Evolutionary conservation across 2,329 filamentous ascomycete species (phyloP).

Genomic region (Pestalotiopsis sp.): DNA sequence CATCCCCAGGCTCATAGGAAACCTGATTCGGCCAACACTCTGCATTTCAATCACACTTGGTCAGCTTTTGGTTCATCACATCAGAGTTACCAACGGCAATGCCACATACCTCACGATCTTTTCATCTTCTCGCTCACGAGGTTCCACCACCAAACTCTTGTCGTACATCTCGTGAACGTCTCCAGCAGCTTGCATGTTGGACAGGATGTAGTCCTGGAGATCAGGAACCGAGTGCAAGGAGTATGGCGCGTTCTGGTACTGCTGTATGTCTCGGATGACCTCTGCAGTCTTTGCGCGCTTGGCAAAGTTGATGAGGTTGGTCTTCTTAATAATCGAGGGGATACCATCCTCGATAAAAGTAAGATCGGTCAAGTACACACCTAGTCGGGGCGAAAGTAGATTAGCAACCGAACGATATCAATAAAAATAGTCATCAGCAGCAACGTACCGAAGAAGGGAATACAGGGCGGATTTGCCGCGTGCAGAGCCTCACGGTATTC

Average conservation of each 20-base stretch:
- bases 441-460: constrained; percentile 89
- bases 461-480: constrained; percentile 92
- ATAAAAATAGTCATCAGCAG: neutral
- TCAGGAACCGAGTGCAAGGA: constrained; percentile 86
- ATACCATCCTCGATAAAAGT: constrained; percentile 99
- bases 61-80: constrained; percentile 21
- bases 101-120: constrained; percentile 93
- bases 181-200: constrained; percentile 92
- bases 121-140: constrained; percentile 95
- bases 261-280: constrained; percentile 97
- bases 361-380: constrained; percentile 94
- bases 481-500: constrained; percentile 94
- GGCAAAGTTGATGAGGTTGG: constrained; percentile 96
- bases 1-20: constrained; percentile 50
- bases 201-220: constrained; percentile 94
- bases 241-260: constrained; percentile 98
- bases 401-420: neutral
- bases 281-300: constrained; percentile 98
- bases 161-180: constrained; percentile 99
- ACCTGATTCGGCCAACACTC: constrained; percentile 63
- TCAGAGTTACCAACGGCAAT: constrained; percentile 16
- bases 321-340: constrained; percentile 93
- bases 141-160: constrained; percentile 90
- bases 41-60: constrained; percentile 35
- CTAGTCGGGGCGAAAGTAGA: constrained; percentile 43